A percentile compares a stretch with the other conserved stretches of the same genome.
phyloP scores from a whole-genome alignment of 768 basidiomycete species.

The Pholiota molesta region DNA sequence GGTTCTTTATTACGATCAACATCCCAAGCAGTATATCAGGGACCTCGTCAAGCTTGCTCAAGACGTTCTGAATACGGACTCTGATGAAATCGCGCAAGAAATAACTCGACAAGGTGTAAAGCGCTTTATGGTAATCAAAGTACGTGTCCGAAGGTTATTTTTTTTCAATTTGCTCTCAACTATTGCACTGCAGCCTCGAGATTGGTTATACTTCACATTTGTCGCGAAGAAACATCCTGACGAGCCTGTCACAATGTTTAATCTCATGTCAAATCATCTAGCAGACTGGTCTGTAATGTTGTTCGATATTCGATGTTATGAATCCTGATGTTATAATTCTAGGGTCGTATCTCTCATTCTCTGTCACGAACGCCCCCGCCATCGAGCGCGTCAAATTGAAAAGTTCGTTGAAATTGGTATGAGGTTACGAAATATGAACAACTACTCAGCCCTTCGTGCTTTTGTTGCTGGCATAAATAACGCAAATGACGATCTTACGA shows the following conservation, averaged over 20 bases:
- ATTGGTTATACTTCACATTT: conserved; percentile 84
- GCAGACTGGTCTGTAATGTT: conserved; percentile 68
- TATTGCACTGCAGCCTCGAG: conserved; percentile 63
- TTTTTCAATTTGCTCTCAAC: conserved; percentile 11
- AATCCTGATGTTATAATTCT: conserved; percentile 4
- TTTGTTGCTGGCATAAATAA: conserved; percentile 93
- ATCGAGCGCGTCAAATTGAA: conserved; percentile 82
- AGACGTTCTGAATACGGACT: conserved; percentile 57
- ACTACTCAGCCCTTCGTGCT: conserved; percentile 91
- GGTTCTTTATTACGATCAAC: conserved; percentile 37
- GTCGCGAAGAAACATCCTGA: conserved; percentile 68
- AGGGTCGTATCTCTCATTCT: conserved; percentile 94
- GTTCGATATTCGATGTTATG: neutral
- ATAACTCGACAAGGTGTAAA: conserved; percentile 76
- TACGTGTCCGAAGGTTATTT: conserved; percentile 32
- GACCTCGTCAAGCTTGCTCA: conserved; percentile 62
- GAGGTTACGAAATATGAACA: conserved; percentile 80
- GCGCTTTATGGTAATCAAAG: conserved; percentile 77
- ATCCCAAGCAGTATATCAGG: conserved; percentile 62
- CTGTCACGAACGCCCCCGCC: conserved; percentile 77
- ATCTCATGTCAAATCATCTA: conserved; percentile 78
- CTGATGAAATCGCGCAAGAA: conserved; percentile 79
- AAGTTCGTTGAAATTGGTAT: conserved; percentile 86
- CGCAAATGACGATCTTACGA: conserved; percentile 77
- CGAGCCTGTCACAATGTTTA: conserved; percentile 77